Evolutionary conservation across 805 yeast species (phyloP).

Genomic region (Zygoascus ofunaensis): DNA sequence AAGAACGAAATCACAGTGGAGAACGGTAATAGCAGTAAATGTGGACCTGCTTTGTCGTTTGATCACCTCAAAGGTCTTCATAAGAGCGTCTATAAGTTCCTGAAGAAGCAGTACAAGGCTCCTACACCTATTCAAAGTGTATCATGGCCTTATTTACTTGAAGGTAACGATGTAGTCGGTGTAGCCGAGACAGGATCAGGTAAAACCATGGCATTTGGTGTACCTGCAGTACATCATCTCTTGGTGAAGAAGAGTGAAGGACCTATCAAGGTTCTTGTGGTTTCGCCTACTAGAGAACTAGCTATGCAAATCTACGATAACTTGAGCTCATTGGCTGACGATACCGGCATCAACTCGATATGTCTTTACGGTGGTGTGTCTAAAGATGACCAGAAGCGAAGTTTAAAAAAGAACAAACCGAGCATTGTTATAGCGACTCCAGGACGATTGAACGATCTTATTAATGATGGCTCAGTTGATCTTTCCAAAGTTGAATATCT

Average conservation of each 20-base stretch:
- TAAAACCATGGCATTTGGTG: slow-evolving; percentile 94
- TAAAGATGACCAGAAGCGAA: slow-evolving; percentile 78
- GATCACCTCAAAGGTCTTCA: slow-evolving; percentile 37
- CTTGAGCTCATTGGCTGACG: slow-evolving; percentile 51
- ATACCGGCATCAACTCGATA: slow-evolving; percentile 57
- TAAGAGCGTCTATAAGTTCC: slow-evolving; percentile 34
- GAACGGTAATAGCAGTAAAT: slow-evolving; percentile 42
- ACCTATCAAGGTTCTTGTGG: slow-evolving; percentile 61
- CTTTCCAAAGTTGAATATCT: slow-evolving; percentile 61
- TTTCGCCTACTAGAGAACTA: slow-evolving; percentile 95
- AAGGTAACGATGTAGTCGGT: slow-evolving; percentile 82
- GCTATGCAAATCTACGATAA: slow-evolving; percentile 92
- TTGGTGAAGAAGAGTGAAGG: slow-evolving; percentile 28
- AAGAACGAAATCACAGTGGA: slow-evolving; percentile 75
- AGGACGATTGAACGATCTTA: slow-evolving; percentile 87
- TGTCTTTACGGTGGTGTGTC: slow-evolving; percentile 97
- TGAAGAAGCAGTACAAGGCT: slow-evolving; percentile 53
- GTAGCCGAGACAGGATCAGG: slow-evolving; percentile 99
- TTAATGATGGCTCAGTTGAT: slow-evolving; percentile 78
- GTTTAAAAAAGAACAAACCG: slow-evolving; percentile 49
- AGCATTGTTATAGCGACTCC: slow-evolving; percentile 88
- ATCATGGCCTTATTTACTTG: slow-evolving; percentile 84
- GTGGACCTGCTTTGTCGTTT: slow-evolving; percentile 67
- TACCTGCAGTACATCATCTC: slow-evolving; percentile 83
- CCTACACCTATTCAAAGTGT: slow-evolving; percentile 96